These are phyloP conservation scores for Stygiomarasmius scandens DNA, from an alignment of 1,284 basidiomycete genomes.

Conservation along the genomic window DNA sequence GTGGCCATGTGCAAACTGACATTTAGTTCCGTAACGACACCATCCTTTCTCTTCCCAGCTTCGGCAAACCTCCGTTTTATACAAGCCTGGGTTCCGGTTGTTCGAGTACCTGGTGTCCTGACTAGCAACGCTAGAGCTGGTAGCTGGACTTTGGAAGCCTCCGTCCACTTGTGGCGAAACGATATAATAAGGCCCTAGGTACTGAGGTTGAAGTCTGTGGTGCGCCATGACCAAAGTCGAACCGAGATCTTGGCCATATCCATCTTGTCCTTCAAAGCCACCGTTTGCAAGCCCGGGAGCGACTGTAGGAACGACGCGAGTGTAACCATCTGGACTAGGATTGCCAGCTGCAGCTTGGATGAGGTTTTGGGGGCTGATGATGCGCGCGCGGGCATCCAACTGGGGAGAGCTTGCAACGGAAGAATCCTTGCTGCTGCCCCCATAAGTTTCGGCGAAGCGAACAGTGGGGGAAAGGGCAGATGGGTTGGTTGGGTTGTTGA, in stretches of 20 bases:
- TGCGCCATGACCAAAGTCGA: slow-evolving; percentile 57
- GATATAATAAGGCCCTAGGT: slow-evolving; percentile 58
- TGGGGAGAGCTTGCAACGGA: not conserved
- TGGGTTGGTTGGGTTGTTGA: not conserved
- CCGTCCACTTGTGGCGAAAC: slow-evolving; percentile 40
- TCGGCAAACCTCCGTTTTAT: slow-evolving; percentile 91
- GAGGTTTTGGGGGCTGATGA: not conserved
- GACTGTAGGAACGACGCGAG: not conserved
- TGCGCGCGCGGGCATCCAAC: not conserved
- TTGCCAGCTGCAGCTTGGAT: not conserved
- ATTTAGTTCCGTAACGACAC: slow-evolving; percentile 87
- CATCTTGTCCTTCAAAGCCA: not conserved
- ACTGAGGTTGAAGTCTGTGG: slow-evolving; percentile 58
- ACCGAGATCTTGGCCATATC: not conserved
- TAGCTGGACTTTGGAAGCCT: slow-evolving; percentile 38
- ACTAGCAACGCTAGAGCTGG: slow-evolving; percentile 35
- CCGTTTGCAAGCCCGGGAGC: not conserved
- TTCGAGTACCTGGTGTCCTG: slow-evolving; percentile 76
- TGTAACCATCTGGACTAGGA: not conserved
- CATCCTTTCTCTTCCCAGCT: slow-evolving; percentile 92
- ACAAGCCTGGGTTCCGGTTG: slow-evolving; percentile 84
- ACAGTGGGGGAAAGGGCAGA: not conserved
- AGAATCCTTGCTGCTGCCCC: not conserved
- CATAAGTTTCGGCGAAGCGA: not conserved
- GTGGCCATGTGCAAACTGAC: slow-evolving; percentile 90